Evolutionary conservation across 305 asterid genomes (phyloP).

Genomic region (Andrographis paniculata): DNA sequence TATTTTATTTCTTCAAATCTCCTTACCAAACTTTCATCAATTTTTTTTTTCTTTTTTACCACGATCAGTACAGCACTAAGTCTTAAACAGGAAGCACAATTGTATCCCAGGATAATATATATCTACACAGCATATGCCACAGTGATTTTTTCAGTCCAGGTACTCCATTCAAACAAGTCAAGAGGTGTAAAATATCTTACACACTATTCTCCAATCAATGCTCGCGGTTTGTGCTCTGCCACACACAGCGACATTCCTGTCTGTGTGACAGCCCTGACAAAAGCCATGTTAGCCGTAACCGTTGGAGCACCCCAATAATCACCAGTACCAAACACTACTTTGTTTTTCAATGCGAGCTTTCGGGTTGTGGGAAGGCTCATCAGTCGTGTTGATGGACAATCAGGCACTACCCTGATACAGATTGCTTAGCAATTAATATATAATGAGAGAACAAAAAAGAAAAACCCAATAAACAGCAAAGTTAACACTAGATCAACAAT

Average conservation of each 20-base stretch:
- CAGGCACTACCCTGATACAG: constrained; percentile 69
- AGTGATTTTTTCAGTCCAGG: no score
- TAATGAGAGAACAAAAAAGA: not conserved
- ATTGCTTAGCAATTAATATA: constrained; percentile 3
- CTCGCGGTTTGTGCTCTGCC: constrained; percentile 74
- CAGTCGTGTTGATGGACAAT: constrained; percentile 67
- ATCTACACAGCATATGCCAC: no score
- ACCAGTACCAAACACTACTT: constrained; percentile 89
- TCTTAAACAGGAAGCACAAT: no score
- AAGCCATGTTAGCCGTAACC: constrained; percentile 84
- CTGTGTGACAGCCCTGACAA: constrained; percentile 82
- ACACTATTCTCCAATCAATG: constrained; percentile 69
- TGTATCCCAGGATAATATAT: no score
- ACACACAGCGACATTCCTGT: constrained; percentile 80
- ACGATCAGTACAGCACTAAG: no score
- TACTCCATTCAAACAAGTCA: no score
- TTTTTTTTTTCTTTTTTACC: no score
- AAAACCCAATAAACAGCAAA: not conserved
- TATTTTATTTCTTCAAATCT: no score
- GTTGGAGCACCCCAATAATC: constrained; percentile 80
- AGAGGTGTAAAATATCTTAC: no score
- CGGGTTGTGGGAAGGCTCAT: constrained; percentile 74
- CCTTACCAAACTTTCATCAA: no score
- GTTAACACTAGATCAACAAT: not conserved
- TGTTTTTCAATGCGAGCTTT: constrained; percentile 77